A percentile compares a stretch with the other conserved stretches of the same genome.
phyloP scores from a whole-genome alignment of 2,329 filamentous ascomycete genomes.

The Pyricularia sp. region DNA sequence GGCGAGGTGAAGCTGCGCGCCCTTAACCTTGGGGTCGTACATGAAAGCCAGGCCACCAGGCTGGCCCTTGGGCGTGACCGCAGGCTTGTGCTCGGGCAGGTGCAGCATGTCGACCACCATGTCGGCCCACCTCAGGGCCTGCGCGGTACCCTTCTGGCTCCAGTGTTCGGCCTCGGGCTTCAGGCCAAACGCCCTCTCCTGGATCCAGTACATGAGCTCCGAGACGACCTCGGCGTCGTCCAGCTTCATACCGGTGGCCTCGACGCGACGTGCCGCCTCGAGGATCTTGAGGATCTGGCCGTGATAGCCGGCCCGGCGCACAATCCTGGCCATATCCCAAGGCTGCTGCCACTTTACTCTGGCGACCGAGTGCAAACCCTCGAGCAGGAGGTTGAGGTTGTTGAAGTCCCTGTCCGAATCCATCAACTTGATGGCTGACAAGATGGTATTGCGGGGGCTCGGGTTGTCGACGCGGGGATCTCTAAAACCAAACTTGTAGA shows the following conservation, averaged over 20 bases:
- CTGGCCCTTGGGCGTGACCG: constrained; percentile 8
- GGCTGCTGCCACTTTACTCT: constrained; percentile 22
- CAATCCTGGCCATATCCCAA: constrained; percentile 26
- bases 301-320: constrained; percentile 28
- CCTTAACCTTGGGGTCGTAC: constrained; percentile 33
- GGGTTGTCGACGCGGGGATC: constrained; percentile 25
- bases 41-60: constrained; percentile 20
- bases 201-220: constrained; percentile 26
- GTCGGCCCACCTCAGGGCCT: constrained; percentile 33
- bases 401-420: constrained; percentile 37
- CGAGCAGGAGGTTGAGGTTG: constrained; percentile 42
- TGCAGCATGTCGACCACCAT: constrained; percentile 40
- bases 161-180: constrained; percentile 23
- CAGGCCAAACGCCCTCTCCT: constrained; percentile 30
- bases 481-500: constrained; percentile 40
- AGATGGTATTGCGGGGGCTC: constrained; percentile 28
- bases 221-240: constrained; percentile 29
- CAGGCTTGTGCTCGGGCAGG: constrained; percentile 26
- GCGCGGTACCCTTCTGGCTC: constrained; percentile 7
- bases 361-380: constrained; percentile 34
- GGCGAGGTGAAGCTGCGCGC: constrained; percentile 31
- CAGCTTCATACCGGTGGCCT: constrained; percentile 36
- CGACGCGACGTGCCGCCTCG: constrained; percentile 36
- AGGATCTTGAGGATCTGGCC: constrained; percentile 36
- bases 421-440: constrained; percentile 33